Evolutionary conservation across 495 filamentous ascomycete species (phyloP).

Genomic region (Penicillium crystallinum): DNA sequence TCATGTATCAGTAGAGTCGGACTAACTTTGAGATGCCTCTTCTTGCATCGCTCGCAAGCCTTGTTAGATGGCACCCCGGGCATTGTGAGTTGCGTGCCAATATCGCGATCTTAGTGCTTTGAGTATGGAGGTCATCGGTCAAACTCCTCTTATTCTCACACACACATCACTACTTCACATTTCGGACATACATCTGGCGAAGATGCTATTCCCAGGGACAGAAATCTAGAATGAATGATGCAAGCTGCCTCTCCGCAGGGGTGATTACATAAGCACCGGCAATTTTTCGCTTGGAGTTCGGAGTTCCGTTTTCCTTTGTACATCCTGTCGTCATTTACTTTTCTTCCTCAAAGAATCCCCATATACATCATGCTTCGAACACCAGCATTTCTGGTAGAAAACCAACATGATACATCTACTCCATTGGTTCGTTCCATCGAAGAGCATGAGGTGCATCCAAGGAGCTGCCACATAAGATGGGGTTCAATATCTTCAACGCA

Average conservation of each 20-base stretch:
- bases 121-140: neutral
- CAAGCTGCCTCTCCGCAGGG: neutral
- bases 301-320: neutral
- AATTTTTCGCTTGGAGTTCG: neutral
- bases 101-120: neutral
- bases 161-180: neutral
- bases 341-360: neutral
- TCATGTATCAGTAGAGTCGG: neutral
- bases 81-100: slow-evolving; percentile 21
- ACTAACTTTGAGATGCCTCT: slow-evolving; percentile 40
- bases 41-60: slow-evolving; percentile 44
- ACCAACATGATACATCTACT: neutral
- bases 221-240: slow-evolving; percentile 1
- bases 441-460: slow-evolving; percentile 1
- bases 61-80: slow-evolving; percentile 46
- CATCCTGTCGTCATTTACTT: slow-evolving; percentile 8
- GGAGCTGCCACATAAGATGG: slow-evolving; percentile 2
- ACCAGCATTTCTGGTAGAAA: neutral
- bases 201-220: neutral
- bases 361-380: slow-evolving; percentile 1
- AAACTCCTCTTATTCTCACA: neutral
- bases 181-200: neutral
- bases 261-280: neutral
- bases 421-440: slow-evolving; percentile 9
- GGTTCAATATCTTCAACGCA: slow-evolving; percentile 2